Conservation (phyloP, 345 rosid species). For the Theobroma cacao region DNA sequence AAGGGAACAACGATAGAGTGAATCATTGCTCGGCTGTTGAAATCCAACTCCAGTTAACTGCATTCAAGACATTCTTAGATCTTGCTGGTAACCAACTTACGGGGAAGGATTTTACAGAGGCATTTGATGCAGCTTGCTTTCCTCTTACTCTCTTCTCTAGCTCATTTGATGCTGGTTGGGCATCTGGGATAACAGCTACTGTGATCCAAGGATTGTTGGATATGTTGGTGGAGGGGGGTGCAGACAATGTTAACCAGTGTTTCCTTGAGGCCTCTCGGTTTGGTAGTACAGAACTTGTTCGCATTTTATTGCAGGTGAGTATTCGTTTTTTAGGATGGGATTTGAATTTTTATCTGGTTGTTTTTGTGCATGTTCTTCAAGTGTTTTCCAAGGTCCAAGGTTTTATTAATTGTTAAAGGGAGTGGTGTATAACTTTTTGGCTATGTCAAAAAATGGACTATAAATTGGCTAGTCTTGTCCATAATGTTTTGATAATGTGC, state of each 20-base stretch:
- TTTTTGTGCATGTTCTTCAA: background rate
- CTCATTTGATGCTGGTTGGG: conserved; percentile 94
- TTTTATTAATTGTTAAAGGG: conserved; percentile 1
- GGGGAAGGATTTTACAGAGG: conserved; percentile 98
- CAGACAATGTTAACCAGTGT: conserved; percentile 94
- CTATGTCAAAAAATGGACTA: background rate
- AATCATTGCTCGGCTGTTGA: conserved; percentile 69
- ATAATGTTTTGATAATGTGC: too few species aligned
- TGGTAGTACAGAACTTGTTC: conserved; percentile 97
- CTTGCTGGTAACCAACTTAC: conserved; percentile 84
- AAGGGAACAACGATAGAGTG: conserved; percentile 55
- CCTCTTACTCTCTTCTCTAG: conserved; percentile 91
- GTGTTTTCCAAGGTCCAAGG: background rate
- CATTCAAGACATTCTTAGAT: conserved; percentile 89
- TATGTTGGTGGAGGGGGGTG: conserved; percentile 92
- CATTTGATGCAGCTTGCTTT: conserved; percentile 98
- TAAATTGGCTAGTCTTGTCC: background rate
- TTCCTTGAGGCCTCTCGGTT: conserved; percentile 99
- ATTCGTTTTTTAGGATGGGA: background rate
- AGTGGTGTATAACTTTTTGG: background rate
- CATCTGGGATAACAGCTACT: conserved; percentile 88
- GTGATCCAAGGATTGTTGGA: conserved; percentile 83
- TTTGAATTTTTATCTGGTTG: background rate
- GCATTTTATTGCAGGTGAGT: conserved; percentile 82
- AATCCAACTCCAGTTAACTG: conserved; percentile 89